Conservation (phyloP, 192 early-diverging fungal species). For the Gigaspora rosea region DNA sequence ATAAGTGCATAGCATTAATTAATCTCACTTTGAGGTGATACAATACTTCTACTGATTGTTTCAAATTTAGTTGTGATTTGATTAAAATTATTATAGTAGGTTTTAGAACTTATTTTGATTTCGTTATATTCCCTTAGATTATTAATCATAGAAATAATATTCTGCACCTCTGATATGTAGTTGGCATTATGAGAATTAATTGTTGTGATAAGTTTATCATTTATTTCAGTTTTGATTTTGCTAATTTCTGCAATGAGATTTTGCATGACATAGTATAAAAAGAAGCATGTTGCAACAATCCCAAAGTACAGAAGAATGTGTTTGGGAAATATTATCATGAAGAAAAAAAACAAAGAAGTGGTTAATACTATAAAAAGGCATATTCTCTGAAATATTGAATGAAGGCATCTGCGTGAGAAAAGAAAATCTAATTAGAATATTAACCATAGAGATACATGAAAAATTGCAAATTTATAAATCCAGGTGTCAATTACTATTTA, state of each 20-base stretch:
- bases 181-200: not conserved
- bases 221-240: not conserved
- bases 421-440: not conserved
- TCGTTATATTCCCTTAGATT: not conserved
- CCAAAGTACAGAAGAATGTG: not conserved
- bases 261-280: constrained; percentile 1
- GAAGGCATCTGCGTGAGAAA: not conserved
- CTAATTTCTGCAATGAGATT: constrained; percentile 7
- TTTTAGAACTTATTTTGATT: no score
- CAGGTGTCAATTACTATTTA: not conserved
- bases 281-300: not conserved
- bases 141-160: constrained; percentile 20
- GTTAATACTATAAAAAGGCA: constrained; percentile 1
- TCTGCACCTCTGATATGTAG: not conserved
- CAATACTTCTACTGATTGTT: not conserved
- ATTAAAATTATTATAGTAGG: not conserved
- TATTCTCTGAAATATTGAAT: constrained; percentile 3
- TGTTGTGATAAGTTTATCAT: no score
- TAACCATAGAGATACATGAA: not conserved
- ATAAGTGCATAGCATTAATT: not conserved
- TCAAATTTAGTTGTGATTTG: constrained; percentile 1
- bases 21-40: not conserved
- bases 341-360: not conserved
- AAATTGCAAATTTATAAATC: not conserved
- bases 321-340: not conserved